Conservation (phyloP, 2,329 filamentous ascomycete species). For the Apiospora arundinis region DNA sequence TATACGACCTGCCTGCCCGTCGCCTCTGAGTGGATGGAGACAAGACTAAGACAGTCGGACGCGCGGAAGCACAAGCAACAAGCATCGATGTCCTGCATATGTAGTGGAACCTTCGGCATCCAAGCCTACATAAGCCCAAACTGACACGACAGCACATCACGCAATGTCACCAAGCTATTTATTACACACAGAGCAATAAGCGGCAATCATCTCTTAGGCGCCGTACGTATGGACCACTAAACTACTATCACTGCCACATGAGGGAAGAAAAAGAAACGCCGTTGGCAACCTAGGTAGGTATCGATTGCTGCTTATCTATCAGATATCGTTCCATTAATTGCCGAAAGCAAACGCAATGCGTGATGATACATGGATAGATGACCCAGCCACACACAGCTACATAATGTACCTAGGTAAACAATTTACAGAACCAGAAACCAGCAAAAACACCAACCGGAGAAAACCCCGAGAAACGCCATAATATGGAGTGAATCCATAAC, state of each 20-base stretch:
- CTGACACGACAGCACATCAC: not conserved
- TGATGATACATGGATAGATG: not conserved
- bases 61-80: not conserved
- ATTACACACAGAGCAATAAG: not conserved
- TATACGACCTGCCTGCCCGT: not conserved
- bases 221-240: not conserved
- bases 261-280: not conserved
- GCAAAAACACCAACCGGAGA: not conserved
- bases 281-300: not conserved
- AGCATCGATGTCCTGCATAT: not conserved
- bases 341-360: not conserved
- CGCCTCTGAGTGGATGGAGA: not conserved
- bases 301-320: not conserved
- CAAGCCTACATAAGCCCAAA: not conserved
- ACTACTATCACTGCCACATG: not conserved
- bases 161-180: not conserved
- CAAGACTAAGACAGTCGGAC: not conserved
- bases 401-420: not conserved
- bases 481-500: not conserved
- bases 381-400: not conserved
- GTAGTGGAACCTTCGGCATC: constrained; percentile 1
- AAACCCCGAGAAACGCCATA: not conserved
- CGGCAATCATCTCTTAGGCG: not conserved
- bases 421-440: not conserved
- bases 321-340: not conserved